These are phyloP conservation scores for Aspergillus fumigatiaffinis DNA, from an alignment of 2,329 filamentous ascomycete species.

Conservation along the genomic window DNA sequence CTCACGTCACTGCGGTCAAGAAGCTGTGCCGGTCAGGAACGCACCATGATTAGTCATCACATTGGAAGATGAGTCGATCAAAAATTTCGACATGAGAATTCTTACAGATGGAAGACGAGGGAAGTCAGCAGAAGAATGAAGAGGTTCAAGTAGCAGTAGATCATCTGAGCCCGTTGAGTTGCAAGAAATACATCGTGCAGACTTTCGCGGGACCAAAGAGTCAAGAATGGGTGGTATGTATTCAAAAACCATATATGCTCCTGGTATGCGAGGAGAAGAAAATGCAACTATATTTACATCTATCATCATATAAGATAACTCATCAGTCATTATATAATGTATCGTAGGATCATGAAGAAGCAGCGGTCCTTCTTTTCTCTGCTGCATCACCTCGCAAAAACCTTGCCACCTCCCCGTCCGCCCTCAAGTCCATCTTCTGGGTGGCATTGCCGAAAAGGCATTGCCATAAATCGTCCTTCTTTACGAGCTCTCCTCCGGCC, in stretches of 20 bases:
- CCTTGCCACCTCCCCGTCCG: conserved; percentile 45
- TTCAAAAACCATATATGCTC: background rate
- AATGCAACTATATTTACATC: background rate
- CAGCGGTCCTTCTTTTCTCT: conserved; percentile 38
- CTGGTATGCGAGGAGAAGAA: background rate
- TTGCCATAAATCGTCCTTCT: conserved; percentile 76
- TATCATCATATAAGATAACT: background rate
- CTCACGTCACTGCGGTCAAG: conserved; percentile 15
- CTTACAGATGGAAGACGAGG: background rate
- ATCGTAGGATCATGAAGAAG: conserved; percentile 1
- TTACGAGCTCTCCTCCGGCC: conserved; percentile 73
- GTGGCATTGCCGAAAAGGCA: conserved; percentile 70
- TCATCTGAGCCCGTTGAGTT: background rate
- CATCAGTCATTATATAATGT: background rate
- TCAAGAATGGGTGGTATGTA: background rate
- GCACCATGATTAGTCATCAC: conserved; percentile 15
- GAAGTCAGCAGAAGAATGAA: background rate
- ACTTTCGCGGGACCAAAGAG: background rate
- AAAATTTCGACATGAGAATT: background rate
- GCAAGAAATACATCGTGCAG: background rate
- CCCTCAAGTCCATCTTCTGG: conserved; percentile 20
- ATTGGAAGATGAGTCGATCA: background rate
- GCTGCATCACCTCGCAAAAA: conserved; percentile 55
- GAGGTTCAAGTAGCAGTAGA: background rate
- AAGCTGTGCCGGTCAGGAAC: conserved; percentile 9